Evolutionary conservation across 2,329 filamentous ascomycete genomes (phyloP), one percentile per base, ranked within the genome.

Genomic region (Fusarium sp.): DNA sequence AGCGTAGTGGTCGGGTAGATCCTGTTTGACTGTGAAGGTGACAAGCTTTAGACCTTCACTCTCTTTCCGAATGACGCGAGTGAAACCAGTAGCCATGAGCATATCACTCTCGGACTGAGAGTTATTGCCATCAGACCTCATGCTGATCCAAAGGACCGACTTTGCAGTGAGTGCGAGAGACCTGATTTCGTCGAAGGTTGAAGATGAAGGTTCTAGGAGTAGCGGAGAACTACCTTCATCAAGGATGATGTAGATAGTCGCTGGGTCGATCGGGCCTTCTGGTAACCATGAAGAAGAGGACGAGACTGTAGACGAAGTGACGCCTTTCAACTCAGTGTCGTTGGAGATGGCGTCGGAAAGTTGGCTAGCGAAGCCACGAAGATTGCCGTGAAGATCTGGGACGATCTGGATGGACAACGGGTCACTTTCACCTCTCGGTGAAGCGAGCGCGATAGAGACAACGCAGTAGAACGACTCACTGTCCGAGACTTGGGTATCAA

Each of bases 21-120:
- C n/a, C 8, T 39, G 36, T 39, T 21, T 39, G 3, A 39, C 18
- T 21, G 36, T 39, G 17, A 39, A 21, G 18, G 36, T 39, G 18
- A 39, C 36, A 39, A 39, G 36, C 36, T 39, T 39, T 39, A 39
- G 36, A 71, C 58, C 11, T 49, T 52, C 3, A 51, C 31, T 40
- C 63, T 73, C 47, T 73, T 70, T 41, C 68, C 70, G 56, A 10
- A 70, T 43, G 10, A 71, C 70, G n/a, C 71, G 56, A 9, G 68
- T 52, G 7, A 71, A 56, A 7, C 67, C 69, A 27, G 20, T 68
- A 27, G 71, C 41, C 61, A 72, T 66, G 14, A 39, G 18, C 36
- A 39, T 39, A 39, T 39, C 36, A 39, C 36, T 39, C 36, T 39
- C 36, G 13, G 36, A 39, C 18, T 20, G 9, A 3, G 36, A 39